phyloP scores from a whole-genome alignment of 306 rosid species.

The Cyclanthera cordifolia region DNA sequence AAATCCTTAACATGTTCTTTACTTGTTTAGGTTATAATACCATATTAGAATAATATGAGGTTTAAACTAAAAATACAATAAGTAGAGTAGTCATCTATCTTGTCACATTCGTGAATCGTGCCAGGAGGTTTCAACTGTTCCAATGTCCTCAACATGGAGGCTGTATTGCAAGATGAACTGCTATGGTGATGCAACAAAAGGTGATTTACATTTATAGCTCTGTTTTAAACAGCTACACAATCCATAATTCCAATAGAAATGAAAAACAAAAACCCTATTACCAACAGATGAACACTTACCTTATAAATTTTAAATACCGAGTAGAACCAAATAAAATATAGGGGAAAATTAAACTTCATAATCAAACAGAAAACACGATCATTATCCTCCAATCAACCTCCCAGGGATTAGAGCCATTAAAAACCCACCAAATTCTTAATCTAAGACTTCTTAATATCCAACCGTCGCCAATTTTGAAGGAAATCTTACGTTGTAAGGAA shows the following conservation, averaged over 20 bases:
- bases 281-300: background rate
- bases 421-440: background rate
- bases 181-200: background rate
- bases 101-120: too few relatives aligned
- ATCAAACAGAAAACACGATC: background rate
- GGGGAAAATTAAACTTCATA: background rate
- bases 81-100: too few relatives aligned
- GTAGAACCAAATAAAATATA: background rate
- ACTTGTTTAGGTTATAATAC: too few relatives aligned
- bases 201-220: background rate
- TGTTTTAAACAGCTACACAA: background rate
- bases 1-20: too few relatives aligned
- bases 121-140: too few relatives aligned
- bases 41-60: too few relatives aligned
- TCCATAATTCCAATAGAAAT: background rate
- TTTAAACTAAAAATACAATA: too few relatives aligned
- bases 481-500: background rate
- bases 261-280: background rate
- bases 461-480: background rate
- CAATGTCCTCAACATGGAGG: background rate
- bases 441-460: background rate
- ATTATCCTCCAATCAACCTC: background rate
- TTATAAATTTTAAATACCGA: background rate
- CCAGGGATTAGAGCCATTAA: background rate
- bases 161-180: background rate